Evolutionary conservation across 2,329 filamentous ascomycete genomes (phyloP).

Genomic region (Penicillium psychrosexuale): DNA sequence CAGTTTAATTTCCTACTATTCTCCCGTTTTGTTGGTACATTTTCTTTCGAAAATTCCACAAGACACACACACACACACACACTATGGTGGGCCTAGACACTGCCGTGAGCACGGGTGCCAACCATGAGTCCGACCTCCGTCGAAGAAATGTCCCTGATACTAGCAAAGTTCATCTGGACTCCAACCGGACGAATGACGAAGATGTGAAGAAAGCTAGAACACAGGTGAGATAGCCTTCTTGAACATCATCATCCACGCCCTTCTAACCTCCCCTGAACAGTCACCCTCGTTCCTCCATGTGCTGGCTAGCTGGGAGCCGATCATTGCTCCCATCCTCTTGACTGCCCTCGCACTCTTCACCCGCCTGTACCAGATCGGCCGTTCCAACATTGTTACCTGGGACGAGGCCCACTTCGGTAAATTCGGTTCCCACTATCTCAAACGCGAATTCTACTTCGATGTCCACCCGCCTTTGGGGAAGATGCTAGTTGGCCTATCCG

Average conservation of each 20-base stretch:
- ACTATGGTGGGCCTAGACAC: conserved; percentile 34
- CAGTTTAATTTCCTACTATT: not conserved
- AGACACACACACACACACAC: conserved; percentile 8
- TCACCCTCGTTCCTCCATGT: conserved; percentile 36
- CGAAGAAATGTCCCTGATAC: conserved; percentile 42
- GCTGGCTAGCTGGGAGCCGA: conserved; percentile 58
- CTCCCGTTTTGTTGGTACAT: not conserved
- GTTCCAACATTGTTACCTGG: conserved; percentile 71
- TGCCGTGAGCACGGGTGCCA: conserved; percentile 36
- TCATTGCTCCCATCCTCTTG: conserved; percentile 63
- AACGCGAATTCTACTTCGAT: conserved; percentile 99
- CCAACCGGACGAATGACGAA: conserved; percentile 22
- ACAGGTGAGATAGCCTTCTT: conserved; percentile 29
- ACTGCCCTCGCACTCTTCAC: conserved; percentile 64
- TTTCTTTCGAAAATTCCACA: not conserved
- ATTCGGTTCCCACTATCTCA: conserved; percentile 98
- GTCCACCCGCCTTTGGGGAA: conserved; percentile 95
- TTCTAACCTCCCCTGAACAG: conserved; percentile 21
- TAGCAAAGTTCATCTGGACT: conserved; percentile 27
- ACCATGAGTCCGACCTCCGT: conserved; percentile 37
- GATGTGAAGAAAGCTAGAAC: conserved; percentile 36
- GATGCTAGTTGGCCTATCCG: conserved; percentile 95
- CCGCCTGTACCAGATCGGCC: conserved; percentile 64
- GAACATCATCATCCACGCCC: not conserved
- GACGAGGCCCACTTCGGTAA: conserved; percentile 72